phyloP scores from a whole-genome alignment of 129 eudicot species.

The Solidago caesia region DNA sequence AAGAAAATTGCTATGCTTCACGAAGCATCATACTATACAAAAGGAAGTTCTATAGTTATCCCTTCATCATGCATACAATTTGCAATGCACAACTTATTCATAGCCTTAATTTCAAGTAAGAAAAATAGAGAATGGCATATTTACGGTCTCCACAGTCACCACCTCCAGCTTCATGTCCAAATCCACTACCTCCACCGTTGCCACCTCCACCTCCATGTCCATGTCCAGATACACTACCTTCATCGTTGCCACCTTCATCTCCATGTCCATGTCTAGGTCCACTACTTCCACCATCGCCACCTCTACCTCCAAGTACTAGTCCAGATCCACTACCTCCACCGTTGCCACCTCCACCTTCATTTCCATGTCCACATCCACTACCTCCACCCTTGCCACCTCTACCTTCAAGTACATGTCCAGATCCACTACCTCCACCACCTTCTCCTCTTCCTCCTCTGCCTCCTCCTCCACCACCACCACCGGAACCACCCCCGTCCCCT shows the following conservation, averaged over 20 bases:
- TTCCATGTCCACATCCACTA: constrained; percentile 16
- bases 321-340: constrained; percentile 23
- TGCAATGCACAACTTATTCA: constrained; percentile 17
- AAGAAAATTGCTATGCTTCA: too few relatives aligned
- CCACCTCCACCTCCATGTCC: too few relatives aligned
- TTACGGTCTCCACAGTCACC: constrained; percentile 32
- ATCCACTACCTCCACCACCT: constrained; percentile 35
- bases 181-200: constrained; percentile 39
- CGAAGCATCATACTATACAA: too few relatives aligned
- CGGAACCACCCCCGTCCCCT: constrained; percentile 48
- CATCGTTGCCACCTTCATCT: too few relatives aligned
- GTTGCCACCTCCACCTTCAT: constrained; percentile 21
- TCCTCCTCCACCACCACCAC: constrained; percentile 66
- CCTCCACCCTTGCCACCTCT: constrained; percentile 27
- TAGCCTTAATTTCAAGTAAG: not conserved
- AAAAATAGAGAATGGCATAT: constrained; percentile 3
- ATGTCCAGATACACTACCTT: constrained; percentile 26
- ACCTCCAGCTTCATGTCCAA: constrained; percentile 40
- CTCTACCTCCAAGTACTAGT: too few relatives aligned
- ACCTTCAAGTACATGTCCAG: not conserved
- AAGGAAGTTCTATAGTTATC: too few relatives aligned
- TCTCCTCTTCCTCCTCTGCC: constrained; percentile 49
- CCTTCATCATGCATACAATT: not conserved
- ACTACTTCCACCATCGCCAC: too few relatives aligned
- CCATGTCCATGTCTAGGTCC: not conserved